phyloP scores from a whole-genome alignment of 495 filamentous ascomycete species.

The Xylaria grammica region DNA sequence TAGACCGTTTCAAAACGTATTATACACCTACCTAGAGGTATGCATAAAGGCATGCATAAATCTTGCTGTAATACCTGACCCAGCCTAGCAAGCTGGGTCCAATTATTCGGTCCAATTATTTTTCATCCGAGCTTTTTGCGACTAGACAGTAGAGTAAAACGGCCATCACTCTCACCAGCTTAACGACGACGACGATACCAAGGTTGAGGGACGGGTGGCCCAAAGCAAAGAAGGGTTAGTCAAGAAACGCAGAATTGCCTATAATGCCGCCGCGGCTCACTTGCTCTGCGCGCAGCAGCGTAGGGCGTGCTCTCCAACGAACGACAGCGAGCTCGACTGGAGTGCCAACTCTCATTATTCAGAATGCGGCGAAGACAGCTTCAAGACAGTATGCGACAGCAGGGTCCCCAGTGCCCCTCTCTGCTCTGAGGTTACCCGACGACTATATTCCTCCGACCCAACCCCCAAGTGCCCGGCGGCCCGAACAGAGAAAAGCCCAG shows the following conservation, averaged over 20 bases:
- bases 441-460: conserved; percentile 71
- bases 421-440: conserved; percentile 56
- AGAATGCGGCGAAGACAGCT: conserved; percentile 25
- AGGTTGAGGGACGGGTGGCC: conserved; percentile 6
- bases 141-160: background rate
- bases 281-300: conserved; percentile 32
- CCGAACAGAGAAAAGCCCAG: conserved; percentile 91
- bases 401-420: conserved; percentile 50
- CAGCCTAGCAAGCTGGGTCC: no score
- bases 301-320: conserved; percentile 30
- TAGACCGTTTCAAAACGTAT: no score
- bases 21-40: no score
- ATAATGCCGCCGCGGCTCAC: conserved; percentile 33
- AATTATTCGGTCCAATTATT: conserved; percentile 11
- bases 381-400: conserved; percentile 45
- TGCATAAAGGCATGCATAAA: no score
- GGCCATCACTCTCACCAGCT: background rate
- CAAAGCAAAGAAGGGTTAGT: background rate
- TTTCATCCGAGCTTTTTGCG: conserved; percentile 16
- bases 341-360: conserved; percentile 22
- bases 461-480: conserved; percentile 84
- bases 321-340: conserved; percentile 18
- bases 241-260: background rate
- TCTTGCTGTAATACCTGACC: conserved; percentile 2
- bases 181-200: background rate